phyloP scores from a whole-genome alignment of 2,329 filamentous ascomycete genomes.

The Stachybotrys chartarum region DNA sequence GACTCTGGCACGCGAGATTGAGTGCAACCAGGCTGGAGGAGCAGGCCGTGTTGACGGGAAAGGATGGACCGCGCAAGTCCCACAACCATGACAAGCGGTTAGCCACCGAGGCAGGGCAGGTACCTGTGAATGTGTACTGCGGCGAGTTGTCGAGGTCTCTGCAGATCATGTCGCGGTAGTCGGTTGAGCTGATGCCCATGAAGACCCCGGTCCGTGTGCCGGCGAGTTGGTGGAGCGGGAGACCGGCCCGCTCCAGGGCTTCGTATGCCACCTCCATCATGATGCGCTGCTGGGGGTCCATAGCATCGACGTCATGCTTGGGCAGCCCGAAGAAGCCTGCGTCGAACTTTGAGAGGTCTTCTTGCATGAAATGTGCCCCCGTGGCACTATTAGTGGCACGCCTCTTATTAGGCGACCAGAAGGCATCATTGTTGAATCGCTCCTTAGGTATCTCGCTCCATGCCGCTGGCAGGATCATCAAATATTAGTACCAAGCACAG shows the following conservation, averaged over 20 bases:
- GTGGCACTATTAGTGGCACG: conserved; percentile 13
- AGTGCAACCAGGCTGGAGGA: conserved; percentile 40
- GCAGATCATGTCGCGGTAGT: conserved; percentile 15
- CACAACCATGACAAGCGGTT: conserved; percentile 48
- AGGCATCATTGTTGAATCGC: conserved; percentile 35
- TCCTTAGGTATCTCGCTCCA: conserved; percentile 28
- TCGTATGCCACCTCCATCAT: conserved; percentile 22
- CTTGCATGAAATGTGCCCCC: conserved; percentile 16
- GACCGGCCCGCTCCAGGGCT: conserved; percentile 21
- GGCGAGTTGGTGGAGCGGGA: conserved; percentile 16
- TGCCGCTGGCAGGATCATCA: too few species aligned
- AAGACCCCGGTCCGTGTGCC: conserved; percentile 20
- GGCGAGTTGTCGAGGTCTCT: conserved; percentile 22
- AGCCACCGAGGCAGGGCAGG: conserved; percentile 33
- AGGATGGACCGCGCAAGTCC: conserved; percentile 41
- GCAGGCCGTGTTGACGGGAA: conserved; percentile 43
- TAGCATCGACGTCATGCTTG: conserved; percentile 11
- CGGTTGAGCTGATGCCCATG: conserved; percentile 20
- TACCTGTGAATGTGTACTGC: conserved; percentile 23
- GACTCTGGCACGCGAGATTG: conserved; percentile 28
- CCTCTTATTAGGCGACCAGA: conserved; percentile 25
- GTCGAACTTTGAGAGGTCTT: conserved; percentile 12
- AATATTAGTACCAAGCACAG: too few species aligned
- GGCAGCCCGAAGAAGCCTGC: conserved; percentile 14
- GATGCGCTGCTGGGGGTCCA: conserved; percentile 20